Conservation (phyloP, 495 filamentous ascomycete species). For the Penicillium silybi region DNA sequence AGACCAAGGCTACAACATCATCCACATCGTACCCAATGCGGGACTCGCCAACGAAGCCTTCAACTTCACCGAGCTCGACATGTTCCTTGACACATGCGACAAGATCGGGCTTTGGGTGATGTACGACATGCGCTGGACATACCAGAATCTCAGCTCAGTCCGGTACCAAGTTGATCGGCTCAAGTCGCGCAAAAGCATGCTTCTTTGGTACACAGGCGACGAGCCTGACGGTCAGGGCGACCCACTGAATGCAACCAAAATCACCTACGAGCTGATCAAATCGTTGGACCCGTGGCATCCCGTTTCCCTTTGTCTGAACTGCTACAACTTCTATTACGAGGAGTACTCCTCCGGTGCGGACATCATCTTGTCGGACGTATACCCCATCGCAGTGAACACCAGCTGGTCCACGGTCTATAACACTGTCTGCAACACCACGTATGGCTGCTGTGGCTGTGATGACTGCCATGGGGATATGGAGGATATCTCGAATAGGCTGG, state of each 20-base stretch:
- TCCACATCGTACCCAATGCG: constrained; percentile 46
- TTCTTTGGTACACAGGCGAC: constrained; percentile 65
- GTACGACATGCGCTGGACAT: constrained; percentile 61
- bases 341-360: constrained; percentile 58
- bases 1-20: constrained; percentile 50
- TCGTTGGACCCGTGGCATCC: constrained; percentile 66
- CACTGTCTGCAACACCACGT: constrained; percentile 59
- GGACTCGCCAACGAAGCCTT: constrained; percentile 22
- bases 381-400: constrained; percentile 60
- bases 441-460: constrained; percentile 72
- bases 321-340: constrained; percentile 65
- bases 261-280: constrained; percentile 46
- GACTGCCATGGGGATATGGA: constrained; percentile 54
- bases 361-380: constrained; percentile 63
- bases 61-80: constrained; percentile 34
- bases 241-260: constrained; percentile 45
- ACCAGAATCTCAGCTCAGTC: constrained; percentile 53
- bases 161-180: constrained; percentile 48
- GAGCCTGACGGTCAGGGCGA: constrained; percentile 66
- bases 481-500: constrained; percentile 54
- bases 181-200: constrained; percentile 49
- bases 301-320: constrained; percentile 62
- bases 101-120: constrained; percentile 55
- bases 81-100: constrained; percentile 54
- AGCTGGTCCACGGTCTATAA: constrained; percentile 37